Conservation (phyloP, 768 basidiomycete species). For the Agrocybe chaxingu region DNA sequence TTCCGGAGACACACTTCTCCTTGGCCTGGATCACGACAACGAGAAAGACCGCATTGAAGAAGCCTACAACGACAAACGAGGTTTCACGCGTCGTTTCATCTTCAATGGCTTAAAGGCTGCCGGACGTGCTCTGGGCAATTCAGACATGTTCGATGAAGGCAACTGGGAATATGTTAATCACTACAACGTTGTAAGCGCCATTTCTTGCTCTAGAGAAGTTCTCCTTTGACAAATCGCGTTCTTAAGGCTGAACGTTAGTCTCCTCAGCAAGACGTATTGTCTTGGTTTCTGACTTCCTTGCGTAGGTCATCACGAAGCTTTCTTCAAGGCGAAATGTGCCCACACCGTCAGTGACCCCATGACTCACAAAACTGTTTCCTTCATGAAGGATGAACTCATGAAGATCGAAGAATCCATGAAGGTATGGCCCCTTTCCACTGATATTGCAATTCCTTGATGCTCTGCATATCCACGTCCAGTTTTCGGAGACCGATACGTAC, state of each 20-base stretch:
- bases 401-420: slow-evolving; percentile 89
- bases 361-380: slow-evolving; percentile 40
- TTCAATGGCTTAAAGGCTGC: slow-evolving; percentile 81
- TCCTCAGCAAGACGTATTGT: neutral
- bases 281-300: slow-evolving; percentile 3
- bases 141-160: slow-evolving; percentile 54
- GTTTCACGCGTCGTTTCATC: slow-evolving; percentile 72
- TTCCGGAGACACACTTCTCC: slow-evolving; percentile 75
- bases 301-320: slow-evolving; percentile 84
- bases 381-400: slow-evolving; percentile 72
- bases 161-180: slow-evolving; percentile 79
- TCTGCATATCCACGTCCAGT: slow-evolving; percentile 43
- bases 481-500: slow-evolving; percentile 68
- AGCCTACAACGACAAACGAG: slow-evolving; percentile 84
- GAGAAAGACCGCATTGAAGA: slow-evolving; percentile 65
- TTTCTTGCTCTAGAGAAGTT: neutral
- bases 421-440: slow-evolving; percentile 37
- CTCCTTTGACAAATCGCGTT: neutral
- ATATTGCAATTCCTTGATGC: neutral
- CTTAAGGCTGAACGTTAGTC: slow-evolving; percentile 26
- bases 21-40: slow-evolving; percentile 90
- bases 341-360: slow-evolving; percentile 57
- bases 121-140: slow-evolving; percentile 65
- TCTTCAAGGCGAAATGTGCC: slow-evolving; percentile 61
- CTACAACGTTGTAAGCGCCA: slow-evolving; percentile 38